Base-by-base conservation (phyloP, 139 green algal genomes). In the Asterochloris erici region DNA sequence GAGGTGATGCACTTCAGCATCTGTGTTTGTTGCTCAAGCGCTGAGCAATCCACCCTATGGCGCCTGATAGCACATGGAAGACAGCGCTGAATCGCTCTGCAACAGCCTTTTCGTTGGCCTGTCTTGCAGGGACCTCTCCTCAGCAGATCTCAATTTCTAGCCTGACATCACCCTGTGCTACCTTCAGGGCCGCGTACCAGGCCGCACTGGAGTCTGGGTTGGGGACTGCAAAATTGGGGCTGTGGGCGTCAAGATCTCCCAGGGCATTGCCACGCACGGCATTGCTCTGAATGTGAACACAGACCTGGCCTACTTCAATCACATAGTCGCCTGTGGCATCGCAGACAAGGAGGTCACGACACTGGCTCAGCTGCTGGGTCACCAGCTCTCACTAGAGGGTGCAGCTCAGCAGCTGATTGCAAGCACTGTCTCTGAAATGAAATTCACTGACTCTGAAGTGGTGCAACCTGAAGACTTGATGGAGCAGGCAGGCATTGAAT, bases 191-290 rank as follows among this genome's bases (percentile, higher is more conserved):
- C 74, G 86, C 0, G 82, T 95, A 26, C 79, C 81, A 2, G 84
- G 88, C 62, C 62, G 87, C 74, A 98, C 96, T 10, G 96, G 96
- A 9, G 94, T 97, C 28, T 99, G 96, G 95, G 92, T 96, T 13
- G 92, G 87, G 0, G 89, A 95, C 69, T 85, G 90, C 26, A 99
- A 99, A 86, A 87, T 99, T 12, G 96, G 88, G 0, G 96, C 96
- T 0, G 89, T 99, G 0, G 96, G 96, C 6, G 95, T 99, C 64
- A 90, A 89, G 70, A 96, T 99, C 29, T 93, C 92, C 0, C 86
- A 90, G 29, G 96, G 95, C 54, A 79, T 98, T 70, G 94, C 93
- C 14, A 91, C 89, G 28, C 96, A 99, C 82, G 97, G 97, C 12
- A 26, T 98, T 14, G 96, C 96, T 4, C 87, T 99, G 27, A 99